These are phyloP conservation scores for Lecanicillium sp. DNA, from an alignment of 2,329 filamentous ascomycete species.

Conservation along the genomic window DNA sequence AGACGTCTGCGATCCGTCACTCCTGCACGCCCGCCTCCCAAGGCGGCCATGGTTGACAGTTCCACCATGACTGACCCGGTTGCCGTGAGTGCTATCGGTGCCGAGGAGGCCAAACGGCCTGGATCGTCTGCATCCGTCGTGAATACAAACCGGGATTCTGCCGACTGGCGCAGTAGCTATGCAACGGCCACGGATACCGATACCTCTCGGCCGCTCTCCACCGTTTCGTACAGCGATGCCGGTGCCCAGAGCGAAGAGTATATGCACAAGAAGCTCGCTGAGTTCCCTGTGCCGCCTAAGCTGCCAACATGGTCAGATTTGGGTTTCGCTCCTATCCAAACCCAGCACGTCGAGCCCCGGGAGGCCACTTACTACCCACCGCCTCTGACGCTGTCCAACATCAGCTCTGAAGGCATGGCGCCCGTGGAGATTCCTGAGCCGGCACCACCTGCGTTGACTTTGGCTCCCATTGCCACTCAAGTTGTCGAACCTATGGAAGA, in stretches of 20 bases:
- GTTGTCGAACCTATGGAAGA: constrained; percentile 22
- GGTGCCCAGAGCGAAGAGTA: constrained; percentile 42
- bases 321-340: constrained; percentile 35
- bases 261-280: constrained; percentile 42
- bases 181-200: constrained; percentile 15
- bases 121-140: constrained; percentile 34
- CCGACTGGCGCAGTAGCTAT: constrained; percentile 17
- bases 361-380: constrained; percentile 15
- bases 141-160: constrained; percentile 16
- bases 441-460: constrained; percentile 14
- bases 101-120: constrained; percentile 23
- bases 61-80: constrained; percentile 54
- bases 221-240: constrained; percentile 43
- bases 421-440: constrained; percentile 18
- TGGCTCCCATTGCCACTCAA: constrained; percentile 18
- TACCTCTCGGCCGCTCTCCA: constrained; percentile 35
- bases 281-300: constrained; percentile 46
- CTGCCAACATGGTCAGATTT: constrained; percentile 29
- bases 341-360: constrained; percentile 34
- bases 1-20: constrained; percentile 38
- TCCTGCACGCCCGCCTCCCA: constrained; percentile 40
- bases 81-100: constrained; percentile 17
- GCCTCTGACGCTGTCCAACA: constrained; percentile 17
- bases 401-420: constrained; percentile 19
- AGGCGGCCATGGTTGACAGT: constrained; percentile 53